Conservation (phyloP, 202 grass and related monocot species). For the Eragrostis tef region DNA sequence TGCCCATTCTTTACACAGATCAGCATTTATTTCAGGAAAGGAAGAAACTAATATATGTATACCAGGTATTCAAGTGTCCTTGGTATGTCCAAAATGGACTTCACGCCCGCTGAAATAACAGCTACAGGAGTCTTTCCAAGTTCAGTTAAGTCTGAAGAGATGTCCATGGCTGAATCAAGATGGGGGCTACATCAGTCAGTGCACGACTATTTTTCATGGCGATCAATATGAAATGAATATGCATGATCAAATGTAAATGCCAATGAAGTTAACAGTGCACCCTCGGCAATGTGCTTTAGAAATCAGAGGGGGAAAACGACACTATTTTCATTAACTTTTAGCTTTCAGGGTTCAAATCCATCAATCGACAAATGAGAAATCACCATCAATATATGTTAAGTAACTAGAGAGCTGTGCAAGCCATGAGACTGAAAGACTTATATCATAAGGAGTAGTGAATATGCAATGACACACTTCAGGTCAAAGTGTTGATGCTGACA, state of each 20-base stretch:
- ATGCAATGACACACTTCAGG: background rate
- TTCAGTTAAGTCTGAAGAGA: constrained; percentile 95
- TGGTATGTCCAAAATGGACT: constrained; percentile 96
- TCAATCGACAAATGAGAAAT: background rate
- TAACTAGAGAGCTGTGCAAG: background rate
- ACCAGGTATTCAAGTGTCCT: constrained; percentile 93
- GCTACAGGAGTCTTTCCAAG: constrained; percentile 85
- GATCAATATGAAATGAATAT: constrained; percentile 19
- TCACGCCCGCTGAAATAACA: constrained; percentile 89
- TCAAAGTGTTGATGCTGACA: background rate
- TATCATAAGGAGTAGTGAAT: constrained; percentile 9
- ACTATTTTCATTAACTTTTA: background rate
- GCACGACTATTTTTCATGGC: background rate
- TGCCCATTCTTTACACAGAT: background rate
- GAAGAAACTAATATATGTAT: constrained; percentile 11
- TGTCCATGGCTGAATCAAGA: constrained; percentile 85
- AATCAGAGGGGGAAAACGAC: background rate
- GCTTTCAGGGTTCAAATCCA: constrained; percentile 2
- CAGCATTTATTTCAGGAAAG: constrained; percentile 2
- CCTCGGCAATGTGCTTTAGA: background rate
- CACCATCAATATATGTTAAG: constrained; percentile 21
- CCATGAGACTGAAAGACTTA: background rate
- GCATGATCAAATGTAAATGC: constrained; percentile 24
- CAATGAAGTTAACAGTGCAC: background rate
- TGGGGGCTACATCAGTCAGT: constrained; percentile 2